Evolutionary conservation across 2,329 filamentous ascomycete genomes (phyloP).

Genomic region (Neoscytalidium dimidiatum): DNA sequence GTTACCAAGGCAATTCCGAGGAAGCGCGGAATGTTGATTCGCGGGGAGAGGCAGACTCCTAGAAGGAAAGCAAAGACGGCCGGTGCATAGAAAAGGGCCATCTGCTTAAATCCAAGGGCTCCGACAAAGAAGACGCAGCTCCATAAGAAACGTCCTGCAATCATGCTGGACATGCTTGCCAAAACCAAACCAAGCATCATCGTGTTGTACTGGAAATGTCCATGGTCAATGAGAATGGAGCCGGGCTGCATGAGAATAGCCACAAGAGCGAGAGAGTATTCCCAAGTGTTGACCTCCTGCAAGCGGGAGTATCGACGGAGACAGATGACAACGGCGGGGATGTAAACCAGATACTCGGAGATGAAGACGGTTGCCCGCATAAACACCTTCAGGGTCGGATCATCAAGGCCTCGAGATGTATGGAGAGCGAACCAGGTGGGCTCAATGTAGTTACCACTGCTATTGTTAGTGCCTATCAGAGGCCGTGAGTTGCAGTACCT

Average conservation of each 20-base stretch:
- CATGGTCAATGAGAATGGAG: conserved; percentile 89
- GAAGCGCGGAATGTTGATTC: conserved; percentile 67
- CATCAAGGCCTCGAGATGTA: conserved; percentile 78
- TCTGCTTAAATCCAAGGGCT: conserved; percentile 97
- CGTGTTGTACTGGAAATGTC: conserved; percentile 97
- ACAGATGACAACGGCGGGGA: conserved; percentile 84
- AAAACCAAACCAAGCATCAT: conserved; percentile 94
- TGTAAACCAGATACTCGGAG: conserved; percentile 87
- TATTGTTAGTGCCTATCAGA: conserved; percentile 17
- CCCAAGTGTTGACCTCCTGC: conserved; percentile 78
- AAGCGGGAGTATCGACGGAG: conserved; percentile 77
- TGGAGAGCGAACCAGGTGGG: conserved; percentile 86
- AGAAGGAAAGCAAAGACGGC: conserved; percentile 89
- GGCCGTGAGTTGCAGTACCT: conserved; percentile 30
- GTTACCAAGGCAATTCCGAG: conserved; percentile 76
- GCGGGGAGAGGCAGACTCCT: conserved; percentile 79
- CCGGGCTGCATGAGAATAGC: conserved; percentile 91
- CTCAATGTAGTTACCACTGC: conserved; percentile 71
- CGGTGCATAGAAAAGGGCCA: conserved; percentile 97
- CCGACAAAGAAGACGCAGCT: conserved; percentile 90
- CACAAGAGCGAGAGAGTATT: conserved; percentile 78
- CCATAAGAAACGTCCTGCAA: conserved; percentile 84
- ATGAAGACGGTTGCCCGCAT: conserved; percentile 92
- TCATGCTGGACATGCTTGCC: conserved; percentile 83
- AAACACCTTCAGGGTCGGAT: conserved; percentile 81